Evolutionary conservation across 176 grass and related monocot species (phyloP).

Genomic region (Juncus effusus): DNA sequence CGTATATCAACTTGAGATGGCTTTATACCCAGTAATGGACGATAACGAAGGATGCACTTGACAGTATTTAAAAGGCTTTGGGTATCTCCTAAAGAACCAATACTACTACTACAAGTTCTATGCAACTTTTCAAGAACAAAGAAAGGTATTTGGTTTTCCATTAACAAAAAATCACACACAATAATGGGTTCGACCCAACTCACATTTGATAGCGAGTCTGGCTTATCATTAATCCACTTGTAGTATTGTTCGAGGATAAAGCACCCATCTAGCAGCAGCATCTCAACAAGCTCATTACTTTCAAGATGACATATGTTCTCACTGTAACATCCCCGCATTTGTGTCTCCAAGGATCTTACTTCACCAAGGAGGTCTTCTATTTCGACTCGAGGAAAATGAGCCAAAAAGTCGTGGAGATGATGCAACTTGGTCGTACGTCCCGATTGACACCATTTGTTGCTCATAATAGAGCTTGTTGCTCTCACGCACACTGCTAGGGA

Average conservation of each 20-base stretch:
- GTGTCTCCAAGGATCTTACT: neutral
- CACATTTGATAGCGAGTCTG: neutral
- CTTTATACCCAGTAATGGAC: neutral
- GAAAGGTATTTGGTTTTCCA: slow-evolving; percentile 21
- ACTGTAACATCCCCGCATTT: neutral
- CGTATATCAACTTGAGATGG: neutral
- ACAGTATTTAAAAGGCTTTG: neutral
- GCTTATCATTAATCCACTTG: slow-evolving; percentile 2
- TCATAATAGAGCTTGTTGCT: slow-evolving; percentile 1
- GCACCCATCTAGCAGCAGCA: slow-evolving; percentile 26
- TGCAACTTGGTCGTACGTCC: neutral
- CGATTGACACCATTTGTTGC: neutral
- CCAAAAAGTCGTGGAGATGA: slow-evolving; percentile 2
- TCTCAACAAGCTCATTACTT: slow-evolving; percentile 17
- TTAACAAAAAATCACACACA: neutral
- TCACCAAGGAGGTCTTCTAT: neutral
- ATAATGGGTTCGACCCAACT: slow-evolving; percentile 1
- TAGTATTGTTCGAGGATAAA: slow-evolving; percentile 3
- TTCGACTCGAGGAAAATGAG: neutral
- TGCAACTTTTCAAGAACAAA: slow-evolving; percentile 9
- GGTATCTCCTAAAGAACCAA: neutral
- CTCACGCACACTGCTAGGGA: neutral
- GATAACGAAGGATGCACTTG: neutral
- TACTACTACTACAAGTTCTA: neutral
- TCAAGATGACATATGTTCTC: neutral